These are phyloP conservation scores for Phytophthora cryptogea DNA, from an alignment of 352 stramenopile genomes.

Conservation along the genomic window DNA sequence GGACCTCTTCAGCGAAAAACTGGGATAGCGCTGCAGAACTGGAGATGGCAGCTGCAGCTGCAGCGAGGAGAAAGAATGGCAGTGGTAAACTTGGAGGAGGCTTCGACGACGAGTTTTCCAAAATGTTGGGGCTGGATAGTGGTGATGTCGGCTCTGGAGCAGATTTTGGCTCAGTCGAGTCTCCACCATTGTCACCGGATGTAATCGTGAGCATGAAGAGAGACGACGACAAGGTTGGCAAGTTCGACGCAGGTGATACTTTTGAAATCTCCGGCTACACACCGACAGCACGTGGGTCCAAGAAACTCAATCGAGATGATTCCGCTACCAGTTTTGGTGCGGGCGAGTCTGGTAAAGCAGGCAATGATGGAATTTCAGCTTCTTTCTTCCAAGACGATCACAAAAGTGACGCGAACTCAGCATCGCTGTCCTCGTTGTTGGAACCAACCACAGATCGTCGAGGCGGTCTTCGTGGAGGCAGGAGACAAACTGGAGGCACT, in stretches of 20 bases:
- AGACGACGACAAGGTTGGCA: slow-evolving; percentile 5
- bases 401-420: slow-evolving; percentile 16
- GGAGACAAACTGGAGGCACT: slow-evolving; percentile 13
- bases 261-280: slow-evolving; percentile 22
- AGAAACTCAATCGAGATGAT: slow-evolving; percentile 12
- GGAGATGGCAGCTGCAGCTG: slow-evolving; percentile 30
- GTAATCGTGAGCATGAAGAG: slow-evolving; percentile 22
- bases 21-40: slow-evolving; percentile 35
- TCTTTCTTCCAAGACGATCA: slow-evolving; percentile 44
- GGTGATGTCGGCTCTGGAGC: slow-evolving; percentile 7
- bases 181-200: slow-evolving; percentile 16
- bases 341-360: slow-evolving; percentile 3
- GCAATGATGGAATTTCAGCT: slow-evolving; percentile 21
- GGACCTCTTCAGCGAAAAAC: slow-evolving; percentile 20
- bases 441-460: slow-evolving; percentile 32
- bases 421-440: slow-evolving; percentile 30
- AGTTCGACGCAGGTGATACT: slow-evolving; percentile 13
- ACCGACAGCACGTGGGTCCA: slow-evolving; percentile 14
- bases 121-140: slow-evolving; percentile 63
- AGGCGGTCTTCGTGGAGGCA: slow-evolving; percentile 22
- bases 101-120: slow-evolving; percentile 66
- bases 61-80: slow-evolving; percentile 46
- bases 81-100: slow-evolving; percentile 24
- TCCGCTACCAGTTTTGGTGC: neutral
- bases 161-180: slow-evolving; percentile 7